Base-by-base conservation (phyloP, 2,329 filamentous ascomycete genomes). In the Paraphoma sp. region DNA sequence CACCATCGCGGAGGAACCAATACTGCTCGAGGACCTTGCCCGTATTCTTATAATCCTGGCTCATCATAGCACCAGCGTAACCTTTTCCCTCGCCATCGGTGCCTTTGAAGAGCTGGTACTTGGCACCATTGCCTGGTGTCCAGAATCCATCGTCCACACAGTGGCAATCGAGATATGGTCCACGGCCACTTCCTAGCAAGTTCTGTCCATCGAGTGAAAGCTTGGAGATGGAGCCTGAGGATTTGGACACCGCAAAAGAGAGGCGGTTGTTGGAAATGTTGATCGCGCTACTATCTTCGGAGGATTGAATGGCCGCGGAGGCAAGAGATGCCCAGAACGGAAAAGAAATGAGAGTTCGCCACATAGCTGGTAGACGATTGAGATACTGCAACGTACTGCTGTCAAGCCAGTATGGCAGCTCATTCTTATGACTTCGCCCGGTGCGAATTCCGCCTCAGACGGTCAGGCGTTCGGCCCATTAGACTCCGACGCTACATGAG, bases 81-180 rank as follows among this genome's bases (percentile, higher is more conserved):
- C 79, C 68, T 0, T 79, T 83, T 0, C 82, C 81, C 0, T 77
- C 78, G 1, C 76, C 76, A 69, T 87, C 84, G 8, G 73, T 78
- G 12, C 84, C 84, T 16, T 80, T 76, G 57, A 85, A 81, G 6
- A 87, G 76, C 55, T 82, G 72, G 63, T 83, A 85, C 1, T 72
- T 78, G 0, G 83, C 80, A 4, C 73, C 77, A 4, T 80, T 81
- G 0, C 85, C 86, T 0, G 86, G 84, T 0, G 85, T 88, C 75
- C 85, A 89, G 64, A 82, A 83, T 0, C 86, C 86, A 0, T 79
- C 23, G 23, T 23, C 23, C 2, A 23, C 84, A 66, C 86, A 89
- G 71, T 88, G 86, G 68, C 86, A 89, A 69, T 89, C 86, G 6
- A 88, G 81, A 64, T 88, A 87, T 1, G 85, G 83, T 0, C 84